These are phyloP conservation scores for Arthonia radiata DNA, from an alignment of 495 filamentous ascomycete species.

Conservation along the genomic window DNA sequence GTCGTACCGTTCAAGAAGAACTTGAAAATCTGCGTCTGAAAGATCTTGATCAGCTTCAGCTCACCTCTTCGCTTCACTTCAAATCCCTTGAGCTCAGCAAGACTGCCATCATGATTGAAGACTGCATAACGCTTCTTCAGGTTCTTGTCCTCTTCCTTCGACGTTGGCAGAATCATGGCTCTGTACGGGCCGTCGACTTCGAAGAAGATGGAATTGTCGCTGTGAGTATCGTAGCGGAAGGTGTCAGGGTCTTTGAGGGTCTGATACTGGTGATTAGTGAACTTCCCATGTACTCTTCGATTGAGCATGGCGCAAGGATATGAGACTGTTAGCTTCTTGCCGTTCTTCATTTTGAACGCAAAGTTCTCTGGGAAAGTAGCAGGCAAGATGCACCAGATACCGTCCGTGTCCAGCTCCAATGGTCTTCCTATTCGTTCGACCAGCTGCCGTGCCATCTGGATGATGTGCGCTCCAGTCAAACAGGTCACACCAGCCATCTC, in stretches of 20 bases:
- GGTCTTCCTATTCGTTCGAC: conserved; percentile 87
- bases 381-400: conserved; percentile 99
- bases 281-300: conserved; percentile 80
- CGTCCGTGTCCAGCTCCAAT: conserved; percentile 93
- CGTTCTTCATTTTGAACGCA: conserved; percentile 74
- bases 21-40: conserved; percentile 97
- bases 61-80: conserved; percentile 96
- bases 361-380: conserved; percentile 96
- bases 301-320: conserved; percentile 99
- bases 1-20: conserved; percentile 88
- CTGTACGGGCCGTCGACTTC: conserved; percentile 94
- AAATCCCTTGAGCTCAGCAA: conserved; percentile 96
- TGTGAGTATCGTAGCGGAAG: conserved; percentile 81
- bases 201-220: conserved; percentile 98
- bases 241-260: conserved; percentile 52
- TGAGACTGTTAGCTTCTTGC: conserved; percentile 83
- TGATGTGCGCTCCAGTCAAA: conserved; percentile 87
- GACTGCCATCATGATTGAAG: conserved; percentile 89
- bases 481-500: conserved; percentile 99
- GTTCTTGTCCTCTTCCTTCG: conserved; percentile 97
- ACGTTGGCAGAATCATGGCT: conserved; percentile 93
- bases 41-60: conserved; percentile 98
- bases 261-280: conserved; percentile 96
- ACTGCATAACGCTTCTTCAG: conserved; percentile 98
- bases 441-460: conserved; percentile 84